Evolutionary conservation across 106 monocot species (phyloP), one percentile per base, ranked within the genome.

Genomic region (Amphibolis antarctica): DNA sequence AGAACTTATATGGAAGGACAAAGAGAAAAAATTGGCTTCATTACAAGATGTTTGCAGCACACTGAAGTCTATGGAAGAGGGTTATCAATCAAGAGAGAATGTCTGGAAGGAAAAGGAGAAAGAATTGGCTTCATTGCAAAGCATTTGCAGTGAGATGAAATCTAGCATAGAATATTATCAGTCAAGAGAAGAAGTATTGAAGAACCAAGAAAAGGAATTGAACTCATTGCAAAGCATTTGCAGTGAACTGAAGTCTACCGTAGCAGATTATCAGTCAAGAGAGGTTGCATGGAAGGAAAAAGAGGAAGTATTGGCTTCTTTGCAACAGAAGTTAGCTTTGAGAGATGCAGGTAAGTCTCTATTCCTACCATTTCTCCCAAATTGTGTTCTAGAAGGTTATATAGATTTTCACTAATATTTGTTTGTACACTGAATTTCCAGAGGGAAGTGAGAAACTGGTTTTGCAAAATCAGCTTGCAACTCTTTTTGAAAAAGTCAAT

Each of bases 401-500:
- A 12, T 60, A 5, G 10, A 44, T 18, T 28, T 19, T 68, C 55
- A 17, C 42, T 19, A 51, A 64, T 3, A 46, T 65, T 61, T 19
- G 12, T 74, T 65, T 69, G 28, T 20, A 44, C n/a, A 5, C 44
- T 42, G 13, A 25, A 46, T 29, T 66, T 77, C 72, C 75, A 85
- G 73, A 62, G 51, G 63, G 44, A 36, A 63, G 17, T 45, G 75
- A 73, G 45, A 66, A 47, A 22, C 12, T 72, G 14, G 67, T 86
- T 46, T 72, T 69, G 45, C 64, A 76, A 74, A 74, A 48, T 17
- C 75, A 90, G 63, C 4, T 84, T 66, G 82, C 69, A 44, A 31
- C 64, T 46, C 77, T 96, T 71, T 57, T 96, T 68, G 71, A 80
- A 18, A 81, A 82, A 76, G 74, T 90, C 42, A 74, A 75, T 63